Conservation (phyloP, 345 rosid species). For the Turnera subulata region DNA sequence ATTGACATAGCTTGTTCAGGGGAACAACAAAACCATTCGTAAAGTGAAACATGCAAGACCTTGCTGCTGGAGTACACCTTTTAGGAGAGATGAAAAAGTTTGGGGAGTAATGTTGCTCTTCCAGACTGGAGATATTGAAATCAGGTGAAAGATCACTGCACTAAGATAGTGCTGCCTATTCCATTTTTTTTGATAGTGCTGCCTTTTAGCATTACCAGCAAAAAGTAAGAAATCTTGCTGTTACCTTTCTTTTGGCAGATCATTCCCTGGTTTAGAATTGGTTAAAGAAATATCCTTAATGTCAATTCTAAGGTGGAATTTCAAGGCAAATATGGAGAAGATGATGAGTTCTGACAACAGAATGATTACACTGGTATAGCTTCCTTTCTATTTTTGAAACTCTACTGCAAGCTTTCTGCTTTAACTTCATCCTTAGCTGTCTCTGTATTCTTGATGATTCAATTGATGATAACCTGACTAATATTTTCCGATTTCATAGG, state of each 20-base stretch:
- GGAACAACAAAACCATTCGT: conserved; percentile 23
- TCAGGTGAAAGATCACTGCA: conserved; percentile 14
- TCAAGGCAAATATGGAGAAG: conserved; percentile 62
- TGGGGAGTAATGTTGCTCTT: conserved; percentile 19
- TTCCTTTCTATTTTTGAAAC: conserved; percentile 8
- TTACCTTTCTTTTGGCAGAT: conserved; percentile 40
- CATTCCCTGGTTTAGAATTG: conserved; percentile 67
- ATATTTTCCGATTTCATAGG: conserved; percentile 34
- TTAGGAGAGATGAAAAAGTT: conserved; percentile 19
- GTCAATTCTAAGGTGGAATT: conserved; percentile 78
- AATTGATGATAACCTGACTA: conserved; percentile 1
- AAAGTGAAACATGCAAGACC: conserved; percentile 26
- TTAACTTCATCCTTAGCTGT: conserved; percentile 2
- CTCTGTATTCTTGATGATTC: neutral
- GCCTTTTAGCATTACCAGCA: neutral
- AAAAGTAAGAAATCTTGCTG: neutral
- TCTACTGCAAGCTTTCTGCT: neutral
- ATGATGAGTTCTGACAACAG: conserved; percentile 53
- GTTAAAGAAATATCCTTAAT: conserved; percentile 61
- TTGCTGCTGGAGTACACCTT: conserved; percentile 22
- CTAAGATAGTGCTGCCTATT: no score
- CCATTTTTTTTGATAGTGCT: no score
- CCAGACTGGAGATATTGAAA: conserved; percentile 22
- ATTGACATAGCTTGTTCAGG: conserved; percentile 9
- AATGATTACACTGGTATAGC: conserved; percentile 60